Evolutionary conservation across 2,329 filamentous ascomycete genomes (phyloP), one percentile per base, ranked within the genome.

Genomic region (Lojkania enalia): DNA sequence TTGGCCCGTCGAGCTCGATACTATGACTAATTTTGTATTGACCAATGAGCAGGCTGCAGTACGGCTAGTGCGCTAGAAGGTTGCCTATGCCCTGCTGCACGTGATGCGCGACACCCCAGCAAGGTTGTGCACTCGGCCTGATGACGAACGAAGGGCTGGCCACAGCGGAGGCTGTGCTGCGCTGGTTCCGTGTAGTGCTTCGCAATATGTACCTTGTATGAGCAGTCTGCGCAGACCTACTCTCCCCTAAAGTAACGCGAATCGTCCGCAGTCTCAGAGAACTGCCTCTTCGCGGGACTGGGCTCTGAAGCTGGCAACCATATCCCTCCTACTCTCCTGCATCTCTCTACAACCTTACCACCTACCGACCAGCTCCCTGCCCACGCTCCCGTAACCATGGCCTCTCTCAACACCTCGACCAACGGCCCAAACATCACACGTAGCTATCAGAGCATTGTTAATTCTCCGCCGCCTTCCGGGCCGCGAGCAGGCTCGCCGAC

Each of bases 401-500:
- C 78, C 46, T 69, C 90, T 42, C 73, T 80, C 60, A 79, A 80
- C 61, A 72, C 75, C 42, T 79, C 77, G 47, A 70, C 67, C 60
- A 79, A 80, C 56, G 77, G 77, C 42, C 72, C 75, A 14, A 77
- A 76, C 44, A 80, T 81, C 59, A 77, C 73, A 30, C 67, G 69
- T 49, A 78, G 77, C 68, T 86, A 88, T 67, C 79, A 86, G 64
- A 79, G 81, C 40, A 77, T 89, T 39, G 76, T 88, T 62, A 81
- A 86, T 67, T 74, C 81, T 41, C 71, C 81, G 38, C 67, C 76
- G 45, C 77, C 83, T 13, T 76, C 79, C 49, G 80, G 80, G 12
- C 64, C 77, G 35, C 76, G 79, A 45, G 77, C 80, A 7, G 78
- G 77, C 66, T 96, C 91, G 36, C 81, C 88, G 29, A 96, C 90